phyloP scores from a whole-genome alignment of 2,329 filamentous ascomycete genomes.

The Bertia moriformis region DNA sequence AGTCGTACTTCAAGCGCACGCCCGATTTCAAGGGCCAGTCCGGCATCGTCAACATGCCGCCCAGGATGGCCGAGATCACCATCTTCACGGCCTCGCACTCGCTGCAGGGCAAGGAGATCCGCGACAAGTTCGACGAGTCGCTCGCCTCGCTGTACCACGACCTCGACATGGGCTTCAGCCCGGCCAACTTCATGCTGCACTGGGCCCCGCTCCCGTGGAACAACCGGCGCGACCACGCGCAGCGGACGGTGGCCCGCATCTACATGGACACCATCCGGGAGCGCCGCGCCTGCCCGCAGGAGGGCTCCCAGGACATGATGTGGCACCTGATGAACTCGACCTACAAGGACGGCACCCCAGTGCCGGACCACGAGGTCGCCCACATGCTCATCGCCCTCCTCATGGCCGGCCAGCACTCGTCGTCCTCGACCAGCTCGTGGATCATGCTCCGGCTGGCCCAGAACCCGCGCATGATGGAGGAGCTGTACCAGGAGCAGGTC shows the following conservation, averaged over 20 bases:
- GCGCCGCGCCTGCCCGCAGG: slow-evolving; percentile 37
- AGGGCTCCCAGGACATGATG: slow-evolving; percentile 63
- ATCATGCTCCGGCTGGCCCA: slow-evolving; percentile 70
- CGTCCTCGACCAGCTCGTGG: slow-evolving; percentile 72
- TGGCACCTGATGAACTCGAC: slow-evolving; percentile 75
- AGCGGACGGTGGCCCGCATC: slow-evolving; percentile 65
- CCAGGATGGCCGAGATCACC: slow-evolving; percentile 70
- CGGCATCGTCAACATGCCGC: slow-evolving; percentile 58
- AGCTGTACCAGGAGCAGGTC: slow-evolving; percentile 72
- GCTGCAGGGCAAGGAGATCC: slow-evolving; percentile 75
- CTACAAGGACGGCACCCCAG: slow-evolving; percentile 67
- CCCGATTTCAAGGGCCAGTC: slow-evolving; percentile 52
- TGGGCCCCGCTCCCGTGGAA: slow-evolving; percentile 86
- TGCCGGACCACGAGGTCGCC: slow-evolving; percentile 75
- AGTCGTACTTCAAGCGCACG: slow-evolving; percentile 56
- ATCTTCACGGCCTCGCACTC: slow-evolving; percentile 81
- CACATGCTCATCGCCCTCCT: slow-evolving; percentile 90
- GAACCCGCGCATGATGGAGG: slow-evolving; percentile 63
- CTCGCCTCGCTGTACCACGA: slow-evolving; percentile 77
- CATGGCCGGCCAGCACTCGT: slow-evolving; percentile 85
- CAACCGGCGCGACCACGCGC: slow-evolving; percentile 64
- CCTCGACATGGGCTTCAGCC: slow-evolving; percentile 77
- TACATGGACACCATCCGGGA: slow-evolving; percentile 72
- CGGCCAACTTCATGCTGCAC: slow-evolving; percentile 79
- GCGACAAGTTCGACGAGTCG: slow-evolving; percentile 63